Percentiles rank a stretch among this genome's conserved stretches.
Conservation (phyloP, 169 alveolate species). For the Cryptosporidium muris region DNA sequence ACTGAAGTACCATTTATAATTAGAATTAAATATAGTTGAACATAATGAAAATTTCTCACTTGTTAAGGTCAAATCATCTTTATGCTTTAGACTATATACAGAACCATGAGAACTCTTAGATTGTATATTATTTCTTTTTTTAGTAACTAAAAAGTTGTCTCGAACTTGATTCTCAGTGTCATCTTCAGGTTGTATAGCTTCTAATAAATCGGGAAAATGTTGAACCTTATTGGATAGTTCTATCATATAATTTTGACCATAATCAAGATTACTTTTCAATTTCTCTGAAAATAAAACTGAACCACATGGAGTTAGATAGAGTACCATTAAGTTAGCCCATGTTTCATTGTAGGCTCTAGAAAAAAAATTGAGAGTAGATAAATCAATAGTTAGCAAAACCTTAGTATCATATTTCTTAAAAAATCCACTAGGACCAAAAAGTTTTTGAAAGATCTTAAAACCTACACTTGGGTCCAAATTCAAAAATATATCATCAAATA, state of each 20-base stretch:
- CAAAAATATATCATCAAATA: slow-evolving; percentile 58
- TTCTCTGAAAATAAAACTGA: too few species aligned
- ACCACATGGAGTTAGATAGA: slow-evolving; percentile 12
- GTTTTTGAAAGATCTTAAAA: slow-evolving; percentile 12
- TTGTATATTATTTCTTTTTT: slow-evolving; percentile 8
- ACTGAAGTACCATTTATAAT: slow-evolving; percentile 33
- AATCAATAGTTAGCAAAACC: slow-evolving; percentile 31
- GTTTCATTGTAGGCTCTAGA: too few species aligned
- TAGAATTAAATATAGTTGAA: too few species aligned
- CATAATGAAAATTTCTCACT: too few species aligned
- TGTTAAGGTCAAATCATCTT: too few species aligned
- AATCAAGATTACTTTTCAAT: too few species aligned
- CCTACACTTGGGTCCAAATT: slow-evolving; percentile 61
- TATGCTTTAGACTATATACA: too few species aligned
- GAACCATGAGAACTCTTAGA: neutral
- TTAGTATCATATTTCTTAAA: slow-evolving; percentile 13
- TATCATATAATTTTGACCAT: too few species aligned
- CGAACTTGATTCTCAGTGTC: slow-evolving; percentile 12
- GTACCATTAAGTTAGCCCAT: neutral
- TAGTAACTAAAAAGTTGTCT: slow-evolving; percentile 20
- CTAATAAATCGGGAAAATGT: neutral
- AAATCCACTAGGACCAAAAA: slow-evolving; percentile 37
- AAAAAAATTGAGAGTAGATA: slow-evolving; percentile 36
- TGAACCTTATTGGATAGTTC: neutral
- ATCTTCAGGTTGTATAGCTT: slow-evolving; percentile 9